Evolutionary conservation across 177 flowering plant species (phyloP).

Genomic region (Vitis hybrid): DNA sequence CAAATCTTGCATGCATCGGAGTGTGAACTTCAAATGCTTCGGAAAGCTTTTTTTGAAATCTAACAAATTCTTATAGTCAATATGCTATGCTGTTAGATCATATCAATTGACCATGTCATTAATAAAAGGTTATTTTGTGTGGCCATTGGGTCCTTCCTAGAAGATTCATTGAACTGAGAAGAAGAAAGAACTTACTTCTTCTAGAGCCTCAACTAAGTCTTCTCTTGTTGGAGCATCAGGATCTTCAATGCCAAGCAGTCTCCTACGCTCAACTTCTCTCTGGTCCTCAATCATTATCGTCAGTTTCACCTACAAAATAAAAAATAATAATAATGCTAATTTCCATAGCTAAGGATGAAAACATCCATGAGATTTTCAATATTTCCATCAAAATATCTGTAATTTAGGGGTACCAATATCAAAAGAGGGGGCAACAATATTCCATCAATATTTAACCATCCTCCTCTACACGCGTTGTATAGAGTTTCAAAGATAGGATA

Average conservation of each 20-base stretch:
- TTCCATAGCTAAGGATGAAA: neutral
- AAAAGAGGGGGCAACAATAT: neutral
- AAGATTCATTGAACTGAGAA: neutral
- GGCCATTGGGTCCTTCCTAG: neutral
- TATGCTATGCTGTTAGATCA: no score
- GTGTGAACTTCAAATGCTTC: no score
- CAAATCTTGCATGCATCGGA: no score
- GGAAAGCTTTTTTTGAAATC: no score
- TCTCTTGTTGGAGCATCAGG: conserved; percentile 76
- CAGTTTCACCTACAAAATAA: conserved; percentile 56
- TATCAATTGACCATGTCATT: no score
- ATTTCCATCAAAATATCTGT: no score
- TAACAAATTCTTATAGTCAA: no score
- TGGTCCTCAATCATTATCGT: conserved; percentile 89
- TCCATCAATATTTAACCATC: neutral
- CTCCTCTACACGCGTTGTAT: neutral
- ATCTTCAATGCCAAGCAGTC: conserved; percentile 82
- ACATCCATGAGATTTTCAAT: no score
- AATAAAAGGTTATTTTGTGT: no score
- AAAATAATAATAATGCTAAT: neutral
- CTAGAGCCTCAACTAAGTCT: conserved; percentile 74
- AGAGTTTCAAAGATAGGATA: no score
- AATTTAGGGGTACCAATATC: no score
- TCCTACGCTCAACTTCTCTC: conserved; percentile 81
- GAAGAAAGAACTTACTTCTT: conserved; percentile 46